Base-by-base conservation (phyloP, 495 filamentous ascomycete genomes). In the Physcia stellaris region DNA sequence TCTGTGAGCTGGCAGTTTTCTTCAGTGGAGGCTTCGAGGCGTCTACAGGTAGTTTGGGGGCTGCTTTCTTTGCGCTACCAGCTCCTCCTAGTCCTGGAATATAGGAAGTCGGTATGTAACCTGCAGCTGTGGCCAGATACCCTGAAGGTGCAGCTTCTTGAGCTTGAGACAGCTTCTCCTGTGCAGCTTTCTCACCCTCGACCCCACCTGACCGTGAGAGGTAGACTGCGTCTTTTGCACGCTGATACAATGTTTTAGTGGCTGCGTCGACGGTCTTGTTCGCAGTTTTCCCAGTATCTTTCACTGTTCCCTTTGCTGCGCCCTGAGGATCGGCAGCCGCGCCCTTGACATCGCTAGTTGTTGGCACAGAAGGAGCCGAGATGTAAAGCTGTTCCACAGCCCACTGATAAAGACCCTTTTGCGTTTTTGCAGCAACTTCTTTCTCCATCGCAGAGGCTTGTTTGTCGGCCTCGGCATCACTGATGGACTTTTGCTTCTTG, bases 371-470 rank as follows among this genome's bases (percentile, higher is more conserved):
- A n/a, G n/a, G n/a, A n/a, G n/a, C n/a, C 12, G 42, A 40, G 16
- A 45, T 28, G 29, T 40, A 45, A 18, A 55, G 52, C 37, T 59
- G 54, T 33, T 59, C 48, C 18, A 53, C 48, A 1, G 55, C 58
- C 35, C 39, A 60, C 52, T 42, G 41, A 44, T 54, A 56, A 56
- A 55, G 51, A 42, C 52, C 62, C 54, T 75, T 71, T 40, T 73
- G 59, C 1, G 75, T 68, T 59, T 72, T 69, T 26, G 58, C 61
- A 53, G 57, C 53, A 23, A 55, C 52, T 51, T 68, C 42, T 40
- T 61, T 61, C 24, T 69, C 54, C 37, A 67, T 53, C 3, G 53
- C 53, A 9, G 30, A 21, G 6, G 39, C 47, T 38, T 49, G 36
- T 12, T 50, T 46, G 27, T 43, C 40, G 13, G 53, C 54, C 16